Percentiles rank a stretch among this genome's conserved stretches.
Conservation (phyloP, 2,329 filamentous ascomycete genomes). For the Raffaelea albimanens region DNA sequence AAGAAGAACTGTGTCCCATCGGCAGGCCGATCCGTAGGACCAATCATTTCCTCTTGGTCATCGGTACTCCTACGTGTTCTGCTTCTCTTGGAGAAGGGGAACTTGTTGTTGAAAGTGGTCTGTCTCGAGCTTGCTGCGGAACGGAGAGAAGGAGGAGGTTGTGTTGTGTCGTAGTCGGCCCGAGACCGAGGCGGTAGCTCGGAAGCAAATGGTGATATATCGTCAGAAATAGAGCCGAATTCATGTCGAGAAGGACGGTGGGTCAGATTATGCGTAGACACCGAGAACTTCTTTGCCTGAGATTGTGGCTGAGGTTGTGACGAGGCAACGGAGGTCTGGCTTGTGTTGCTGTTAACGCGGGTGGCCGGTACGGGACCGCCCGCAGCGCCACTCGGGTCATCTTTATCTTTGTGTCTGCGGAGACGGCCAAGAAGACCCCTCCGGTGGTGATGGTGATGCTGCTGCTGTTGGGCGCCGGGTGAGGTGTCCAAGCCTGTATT, state of each 20-base stretch:
- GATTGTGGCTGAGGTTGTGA: no score
- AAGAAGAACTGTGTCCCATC: constrained; percentile 59
- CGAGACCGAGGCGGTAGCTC: constrained; percentile 19
- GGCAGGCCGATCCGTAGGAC: constrained; percentile 44
- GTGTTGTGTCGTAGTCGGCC: constrained; percentile 20
- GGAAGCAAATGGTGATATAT: constrained; percentile 9
- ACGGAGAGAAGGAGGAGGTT: constrained; percentile 4
- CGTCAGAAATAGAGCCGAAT: constrained; percentile 25
- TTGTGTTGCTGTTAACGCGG: background rate
- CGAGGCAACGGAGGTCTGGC: constrained; percentile 19
- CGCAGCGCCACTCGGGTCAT: constrained; percentile 19
- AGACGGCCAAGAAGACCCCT: constrained; percentile 41
- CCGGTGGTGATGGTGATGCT: constrained; percentile 21
- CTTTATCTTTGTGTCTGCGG: constrained; percentile 47
- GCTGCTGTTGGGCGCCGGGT: constrained; percentile 33
- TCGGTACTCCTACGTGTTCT: constrained; percentile 37
- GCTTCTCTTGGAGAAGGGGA: constrained; percentile 50
- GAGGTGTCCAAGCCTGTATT: constrained; percentile 48
- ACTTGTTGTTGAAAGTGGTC: constrained; percentile 52
- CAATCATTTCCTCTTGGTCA: constrained; percentile 49
- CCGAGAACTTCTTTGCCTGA: constrained; percentile 38
- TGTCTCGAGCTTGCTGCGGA: constrained; percentile 24
- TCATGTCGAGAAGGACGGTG: constrained; percentile 40
- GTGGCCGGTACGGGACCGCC: background rate
- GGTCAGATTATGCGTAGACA: constrained; percentile 43